These are phyloP conservation scores for Penicillium sp. DNA, from an alignment of 2,329 filamentous ascomycete genomes.

Conservation along the genomic window DNA sequence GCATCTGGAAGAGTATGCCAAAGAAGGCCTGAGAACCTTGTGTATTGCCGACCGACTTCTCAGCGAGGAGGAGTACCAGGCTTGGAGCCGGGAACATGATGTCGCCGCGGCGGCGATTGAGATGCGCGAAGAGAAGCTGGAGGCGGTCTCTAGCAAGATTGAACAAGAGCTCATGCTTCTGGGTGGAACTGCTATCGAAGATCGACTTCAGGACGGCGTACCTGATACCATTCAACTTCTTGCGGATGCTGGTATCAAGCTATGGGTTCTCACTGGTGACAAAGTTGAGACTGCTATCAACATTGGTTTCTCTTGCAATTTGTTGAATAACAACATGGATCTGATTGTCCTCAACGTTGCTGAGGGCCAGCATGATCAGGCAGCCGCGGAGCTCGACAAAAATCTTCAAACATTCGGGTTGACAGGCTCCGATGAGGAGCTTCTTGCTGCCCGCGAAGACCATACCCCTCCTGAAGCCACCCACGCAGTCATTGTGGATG, in stretches of 20 bases:
- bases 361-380: constrained; percentile 68
- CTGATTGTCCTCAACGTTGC: constrained; percentile 85
- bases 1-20: constrained; percentile 94
- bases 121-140: constrained; percentile 89
- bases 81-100: constrained; percentile 87
- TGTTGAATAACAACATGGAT: constrained; percentile 98
- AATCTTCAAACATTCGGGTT: constrained; percentile 74
- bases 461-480: constrained; percentile 86
- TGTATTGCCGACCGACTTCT: constrained; percentile 88
- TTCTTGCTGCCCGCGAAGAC: constrained; percentile 75
- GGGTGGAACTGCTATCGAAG: constrained; percentile 95
- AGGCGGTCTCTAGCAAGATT: constrained; percentile 85
- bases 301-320: constrained; percentile 98
- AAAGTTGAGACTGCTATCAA: constrained; percentile 99
- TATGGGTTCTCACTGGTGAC: constrained; percentile 98
- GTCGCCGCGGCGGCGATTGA: constrained; percentile 80
- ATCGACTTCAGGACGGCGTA: constrained; percentile 93
- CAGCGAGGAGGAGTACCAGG: constrained; percentile 77
- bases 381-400: constrained; percentile 74
- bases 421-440: constrained; percentile 82
- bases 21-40: constrained; percentile 90
- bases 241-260: constrained; percentile 91
- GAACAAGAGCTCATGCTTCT: constrained; percentile 87
- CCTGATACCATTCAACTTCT: constrained; percentile 93
- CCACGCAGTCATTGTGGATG: constrained; percentile 92